Conservation (phyloP, 169 alveolate species). For the Plasmodium malariae region DNA sequence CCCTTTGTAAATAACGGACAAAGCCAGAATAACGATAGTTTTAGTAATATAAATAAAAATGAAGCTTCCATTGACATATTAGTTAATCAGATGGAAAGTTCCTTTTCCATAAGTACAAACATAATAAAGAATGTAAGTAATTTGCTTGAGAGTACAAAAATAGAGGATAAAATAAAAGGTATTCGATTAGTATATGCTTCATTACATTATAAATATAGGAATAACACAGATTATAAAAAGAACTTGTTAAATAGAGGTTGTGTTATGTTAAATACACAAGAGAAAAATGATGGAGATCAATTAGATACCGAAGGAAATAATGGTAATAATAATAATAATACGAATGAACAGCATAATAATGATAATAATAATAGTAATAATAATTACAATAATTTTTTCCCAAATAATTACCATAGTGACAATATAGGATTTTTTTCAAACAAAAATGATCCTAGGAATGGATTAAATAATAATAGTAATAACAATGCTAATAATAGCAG, state of each 20-base stretch:
- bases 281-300: conserved; percentile 54
- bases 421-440: conserved; percentile 18
- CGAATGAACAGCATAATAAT: not conserved
- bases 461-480: conserved; percentile 13
- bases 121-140: conserved; percentile 71
- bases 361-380: conserved; percentile 6
- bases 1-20: conserved; percentile 37
- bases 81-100: conserved; percentile 76
- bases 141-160: conserved; percentile 59
- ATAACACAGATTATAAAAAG: conserved; percentile 64
- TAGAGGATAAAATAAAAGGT: conserved; percentile 75
- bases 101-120: conserved; percentile 68
- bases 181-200: conserved; percentile 72
- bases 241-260: conserved; percentile 76
- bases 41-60: conserved; percentile 59
- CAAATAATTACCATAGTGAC: conserved; percentile 23
- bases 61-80: conserved; percentile 73
- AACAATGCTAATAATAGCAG: not conserved
- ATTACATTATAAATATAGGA: conserved; percentile 70
- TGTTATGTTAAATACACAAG: conserved; percentile 52
- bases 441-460: conserved; percentile 27
- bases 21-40: conserved; percentile 31
- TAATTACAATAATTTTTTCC: conserved; percentile 6
- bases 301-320: conserved; percentile 3
- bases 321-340: conserved; percentile 2